Percentiles rank a stretch among this genome's conserved stretches.
These are phyloP conservation scores for Hypoxylon perforatum DNA, from an alignment of 495 filamentous ascomycete genomes.

Conservation along the genomic window DNA sequence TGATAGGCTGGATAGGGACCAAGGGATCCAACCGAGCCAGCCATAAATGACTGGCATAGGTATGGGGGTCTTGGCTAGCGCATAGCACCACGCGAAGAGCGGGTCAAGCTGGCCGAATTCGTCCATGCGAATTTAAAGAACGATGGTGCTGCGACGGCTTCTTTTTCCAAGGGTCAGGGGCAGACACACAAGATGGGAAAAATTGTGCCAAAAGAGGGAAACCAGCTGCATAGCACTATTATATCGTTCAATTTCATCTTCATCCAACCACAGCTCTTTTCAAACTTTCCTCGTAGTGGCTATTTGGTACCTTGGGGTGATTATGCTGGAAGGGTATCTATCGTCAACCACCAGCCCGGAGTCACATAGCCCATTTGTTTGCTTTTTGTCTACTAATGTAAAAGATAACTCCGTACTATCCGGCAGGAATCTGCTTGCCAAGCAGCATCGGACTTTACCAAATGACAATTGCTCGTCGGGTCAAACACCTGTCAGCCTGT, in stretches of 20 bases:
- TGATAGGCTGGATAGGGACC: constrained; percentile 19
- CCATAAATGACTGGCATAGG: constrained; percentile 16
- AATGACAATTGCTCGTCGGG: background rate
- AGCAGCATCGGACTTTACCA: background rate
- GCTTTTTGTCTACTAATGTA: too few species aligned
- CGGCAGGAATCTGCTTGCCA: too few species aligned
- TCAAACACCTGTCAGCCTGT: background rate
- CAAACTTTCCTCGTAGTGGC: background rate
- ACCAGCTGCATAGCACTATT: constrained; percentile 29
- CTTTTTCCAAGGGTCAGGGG: constrained; percentile 13
- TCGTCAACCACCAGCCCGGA: too few species aligned
- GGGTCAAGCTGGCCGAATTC: constrained; percentile 31
- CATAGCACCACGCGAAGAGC: constrained; percentile 23
- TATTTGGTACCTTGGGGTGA: too few species aligned
- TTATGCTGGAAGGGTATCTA: too few species aligned
- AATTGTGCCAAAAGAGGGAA: constrained; percentile 23
- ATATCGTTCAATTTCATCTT: constrained; percentile 30
- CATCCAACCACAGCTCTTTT: constrained; percentile 28
- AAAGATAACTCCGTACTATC: too few species aligned
- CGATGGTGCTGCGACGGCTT: constrained; percentile 27
- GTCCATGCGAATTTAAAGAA: constrained; percentile 35
- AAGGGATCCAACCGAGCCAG: constrained; percentile 4
- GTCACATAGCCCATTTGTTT: too few species aligned
- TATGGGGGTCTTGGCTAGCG: constrained; percentile 16
- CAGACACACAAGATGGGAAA: constrained; percentile 8